Base-by-base conservation (phyloP, 202 grass and related monocot genomes). In the Carex sylvatica region DNA sequence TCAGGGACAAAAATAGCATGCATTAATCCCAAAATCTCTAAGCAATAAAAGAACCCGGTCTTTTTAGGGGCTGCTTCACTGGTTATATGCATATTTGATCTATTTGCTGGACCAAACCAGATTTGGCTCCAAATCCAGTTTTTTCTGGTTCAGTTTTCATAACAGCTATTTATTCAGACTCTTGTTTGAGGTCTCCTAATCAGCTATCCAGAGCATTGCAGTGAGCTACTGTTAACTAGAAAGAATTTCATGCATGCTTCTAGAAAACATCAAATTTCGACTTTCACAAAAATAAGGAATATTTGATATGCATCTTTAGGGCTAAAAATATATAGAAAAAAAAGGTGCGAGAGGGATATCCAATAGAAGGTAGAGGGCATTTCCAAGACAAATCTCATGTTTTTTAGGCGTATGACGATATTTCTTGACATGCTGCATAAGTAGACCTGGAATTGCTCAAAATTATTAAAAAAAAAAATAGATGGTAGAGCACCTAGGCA, bases 401-500 rank as follows among this genome's bases (percentile, higher is more conserved):
- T 47, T 2, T 49, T 49, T 42, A 49, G 38, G n/a, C 0, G 1
- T 24, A 23, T 47, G 40, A 70, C n/a, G 22, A 70, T 12, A 44
- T 70, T 69, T 62, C 60, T 62, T 62, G 22, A 62, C 19, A 62
- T 62, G 20, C 22, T 23, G 22, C 20, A 62, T 24, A 69, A 40
- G 15, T 42, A n/a, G 6, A 69, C 38, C 38, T 5, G 31, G 14
- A 20, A 20, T 44, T 19, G 47, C 72, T 56, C 36, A 64, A 19
- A 56, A 87, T 65, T 61, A 78, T 33, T 52, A 84, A n/a, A 56
- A 67, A 61, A 63, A 80, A 61, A 42, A 65, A n/a, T 30, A 87
- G 80, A 83, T 59, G 22, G 63, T 31, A 5, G 7, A 59, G 33
- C 55, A 96, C 94, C 92, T 92, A 71, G 92, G 94, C 74, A 97